These are phyloP conservation scores for Phytophthora megakarya DNA, from an alignment of 352 stramenopile genomes.

Conservation along the genomic window DNA sequence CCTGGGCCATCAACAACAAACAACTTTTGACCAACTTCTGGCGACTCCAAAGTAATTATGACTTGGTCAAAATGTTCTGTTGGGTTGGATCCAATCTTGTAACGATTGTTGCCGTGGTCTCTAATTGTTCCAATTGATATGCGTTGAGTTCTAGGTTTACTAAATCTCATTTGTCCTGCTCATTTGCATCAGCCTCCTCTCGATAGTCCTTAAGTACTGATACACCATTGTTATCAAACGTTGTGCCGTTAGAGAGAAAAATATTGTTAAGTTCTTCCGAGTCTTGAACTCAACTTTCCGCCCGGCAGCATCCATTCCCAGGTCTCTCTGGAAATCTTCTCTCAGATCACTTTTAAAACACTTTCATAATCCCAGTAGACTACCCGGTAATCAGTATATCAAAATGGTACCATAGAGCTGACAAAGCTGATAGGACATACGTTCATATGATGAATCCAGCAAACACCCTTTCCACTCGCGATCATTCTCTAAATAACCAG, in stretches of 20 bases:
- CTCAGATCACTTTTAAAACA: too few relatives aligned
- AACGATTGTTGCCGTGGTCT: not conserved
- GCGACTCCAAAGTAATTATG: not conserved
- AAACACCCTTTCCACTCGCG: too few relatives aligned
- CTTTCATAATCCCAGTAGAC: not conserved
- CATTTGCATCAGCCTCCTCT: not conserved
- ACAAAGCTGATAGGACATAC: constrained; percentile 38
- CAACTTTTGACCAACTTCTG: not conserved
- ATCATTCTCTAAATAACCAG: too few relatives aligned
- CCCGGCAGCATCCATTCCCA: not conserved
- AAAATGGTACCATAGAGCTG: constrained; percentile 39
- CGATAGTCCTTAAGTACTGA: not conserved
- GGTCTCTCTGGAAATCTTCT: constrained; percentile 3
- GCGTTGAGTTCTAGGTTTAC: not conserved
- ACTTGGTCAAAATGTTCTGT: not conserved
- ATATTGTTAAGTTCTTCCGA: too few relatives aligned
- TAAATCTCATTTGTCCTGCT: too few relatives aligned
- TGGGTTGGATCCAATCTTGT: not conserved
- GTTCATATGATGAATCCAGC: constrained; percentile 11
- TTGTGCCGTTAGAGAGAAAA: too few relatives aligned
- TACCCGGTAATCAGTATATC: constrained; percentile 14
- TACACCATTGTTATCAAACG: not conserved
- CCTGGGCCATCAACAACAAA: constrained; percentile 38
- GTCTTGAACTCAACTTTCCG: not conserved
- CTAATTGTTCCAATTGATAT: not conserved